These are phyloP conservation scores for Pythium aristosporum DNA, from an alignment of 352 stramenopile genomes.

Conservation along the genomic window DNA sequence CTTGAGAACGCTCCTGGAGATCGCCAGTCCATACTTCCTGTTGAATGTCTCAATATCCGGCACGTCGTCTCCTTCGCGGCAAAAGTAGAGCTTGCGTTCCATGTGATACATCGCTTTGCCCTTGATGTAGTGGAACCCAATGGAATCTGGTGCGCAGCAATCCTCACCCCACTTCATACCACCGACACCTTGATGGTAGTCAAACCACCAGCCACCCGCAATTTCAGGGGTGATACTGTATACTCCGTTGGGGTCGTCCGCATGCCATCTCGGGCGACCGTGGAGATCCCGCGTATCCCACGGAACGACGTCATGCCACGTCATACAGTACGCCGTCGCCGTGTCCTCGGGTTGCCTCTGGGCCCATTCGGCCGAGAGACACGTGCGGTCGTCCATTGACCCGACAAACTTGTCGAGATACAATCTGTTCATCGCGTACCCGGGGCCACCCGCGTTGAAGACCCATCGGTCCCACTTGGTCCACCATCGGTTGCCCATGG, in stretches of 20 bases:
- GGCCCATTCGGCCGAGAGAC: conserved; percentile 59
- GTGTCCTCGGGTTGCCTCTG: conserved; percentile 75
- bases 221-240: conserved; percentile 54
- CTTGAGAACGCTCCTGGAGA: not conserved
- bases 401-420: conserved; percentile 73
- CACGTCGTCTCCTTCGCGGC: conserved; percentile 30
- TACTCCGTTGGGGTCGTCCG: conserved; percentile 49
- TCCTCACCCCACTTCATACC: conserved; percentile 55
- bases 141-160: conserved; percentile 56
- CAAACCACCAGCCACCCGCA: conserved; percentile 62
- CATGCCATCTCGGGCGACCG: conserved; percentile 74
- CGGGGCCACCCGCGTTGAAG: conserved; percentile 79
- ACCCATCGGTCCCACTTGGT: conserved; percentile 65
- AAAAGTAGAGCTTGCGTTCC: conserved; percentile 70
- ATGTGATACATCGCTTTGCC: conserved; percentile 78
- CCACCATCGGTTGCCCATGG: conserved; percentile 57
- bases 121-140: conserved; percentile 80
- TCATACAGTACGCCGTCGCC: conserved; percentile 85
- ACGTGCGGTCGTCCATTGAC: conserved; percentile 51
- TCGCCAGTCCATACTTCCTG: conserved; percentile 11
- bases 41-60: conserved; percentile 12
- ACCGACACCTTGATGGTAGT: conserved; percentile 73
- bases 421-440: conserved; percentile 76
- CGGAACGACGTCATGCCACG: conserved; percentile 72
- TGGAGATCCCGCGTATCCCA: conserved; percentile 69